Base-by-base conservation (phyloP, 805 yeast genomes). In the Candida railenensis region DNA sequence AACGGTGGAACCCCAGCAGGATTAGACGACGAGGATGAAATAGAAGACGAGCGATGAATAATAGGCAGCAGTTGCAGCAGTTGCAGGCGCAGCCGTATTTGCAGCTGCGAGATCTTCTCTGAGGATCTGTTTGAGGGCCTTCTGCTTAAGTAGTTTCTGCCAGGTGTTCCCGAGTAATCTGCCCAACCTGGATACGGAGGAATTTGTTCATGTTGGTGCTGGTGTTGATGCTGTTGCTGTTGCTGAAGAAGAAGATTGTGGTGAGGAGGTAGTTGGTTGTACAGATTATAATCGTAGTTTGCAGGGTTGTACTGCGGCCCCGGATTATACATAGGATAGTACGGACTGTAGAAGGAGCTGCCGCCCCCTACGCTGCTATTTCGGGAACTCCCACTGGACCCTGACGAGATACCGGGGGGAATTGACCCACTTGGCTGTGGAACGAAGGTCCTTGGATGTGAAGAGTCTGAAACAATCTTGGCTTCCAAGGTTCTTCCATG, bases 1-100 rank as follows among this genome's bases (percentile, higher is more conserved):
- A 64, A 64, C 11, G 58, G 64, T 3, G 69, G 67, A 1, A 58
- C 46, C 3, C 48, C 40, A 19, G 46, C 38, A 20, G 37, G 19
- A 39, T 21, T 21, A 3, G 47, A 38, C 20, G 39, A 25, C 28
- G 44, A 36, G 4, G 39, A 36, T 16, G 39, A 15, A 16, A 36
- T 15, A 4, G 39, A 36, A 9, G 39, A 36, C 12, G 39, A 36
- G 8, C 38, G 25, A 22, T 28, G 30, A 28, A 32, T 21, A 21
- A 19, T 22, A 16, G 19, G 25, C 16, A 20, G 37, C n/a, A 3
- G 37, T 4, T 12, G 36, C 18, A n/a, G 40, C n/a, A 12, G 19
- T 7, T 5, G 43, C 3, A 18, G 41, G 34, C 22, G 16, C 25
- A 28, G 4, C 46, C 33, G 15, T 50, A 49, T 32, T 44, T 40